Evolutionary conservation across 805 yeast genomes (phyloP).

Genomic region (Ogataea naganishii): DNA sequence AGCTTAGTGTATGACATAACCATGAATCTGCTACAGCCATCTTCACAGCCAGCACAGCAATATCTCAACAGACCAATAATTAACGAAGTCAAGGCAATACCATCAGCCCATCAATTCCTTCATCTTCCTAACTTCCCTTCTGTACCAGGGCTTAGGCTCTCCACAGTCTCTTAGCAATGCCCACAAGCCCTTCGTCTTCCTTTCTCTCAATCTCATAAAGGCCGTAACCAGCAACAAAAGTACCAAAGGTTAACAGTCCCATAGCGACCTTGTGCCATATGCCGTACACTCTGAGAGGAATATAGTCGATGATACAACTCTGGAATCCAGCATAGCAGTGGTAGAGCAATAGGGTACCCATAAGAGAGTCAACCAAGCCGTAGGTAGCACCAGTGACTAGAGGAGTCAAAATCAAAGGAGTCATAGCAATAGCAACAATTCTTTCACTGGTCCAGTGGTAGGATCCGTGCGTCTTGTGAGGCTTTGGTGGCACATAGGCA

Average conservation of each 20-base stretch:
- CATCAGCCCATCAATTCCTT: no score
- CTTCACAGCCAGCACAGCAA: no score
- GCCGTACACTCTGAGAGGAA: slow-evolving; percentile 82
- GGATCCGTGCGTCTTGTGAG: slow-evolving; percentile 67
- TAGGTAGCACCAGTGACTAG: slow-evolving; percentile 64
- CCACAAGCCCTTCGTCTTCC: slow-evolving; percentile 56
- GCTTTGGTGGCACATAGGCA: slow-evolving; percentile 60
- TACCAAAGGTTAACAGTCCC: slow-evolving; percentile 62
- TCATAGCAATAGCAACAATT: slow-evolving; percentile 53
- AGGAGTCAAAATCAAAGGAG: slow-evolving; percentile 74
- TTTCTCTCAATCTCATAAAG: slow-evolving; percentile 55
- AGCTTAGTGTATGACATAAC: no score
- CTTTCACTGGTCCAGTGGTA: slow-evolving; percentile 93
- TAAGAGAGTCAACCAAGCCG: slow-evolving; percentile 65
- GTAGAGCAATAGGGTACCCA: slow-evolving; percentile 56
- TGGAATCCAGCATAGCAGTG: slow-evolving; percentile 85
- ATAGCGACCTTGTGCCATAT: slow-evolving; percentile 61
- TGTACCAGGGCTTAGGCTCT: slow-evolving; percentile 11
- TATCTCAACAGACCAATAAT: no score
- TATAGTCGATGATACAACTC: slow-evolving; percentile 87
- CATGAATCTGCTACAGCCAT: no score
- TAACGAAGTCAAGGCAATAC: no score
- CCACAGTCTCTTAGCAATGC: slow-evolving; percentile 27
- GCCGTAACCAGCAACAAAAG: slow-evolving; percentile 67
- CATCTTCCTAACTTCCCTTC: neutral